phyloP scores from a whole-genome alignment of 352 stramenopile species.

The Phytophthora foliorum region DNA sequence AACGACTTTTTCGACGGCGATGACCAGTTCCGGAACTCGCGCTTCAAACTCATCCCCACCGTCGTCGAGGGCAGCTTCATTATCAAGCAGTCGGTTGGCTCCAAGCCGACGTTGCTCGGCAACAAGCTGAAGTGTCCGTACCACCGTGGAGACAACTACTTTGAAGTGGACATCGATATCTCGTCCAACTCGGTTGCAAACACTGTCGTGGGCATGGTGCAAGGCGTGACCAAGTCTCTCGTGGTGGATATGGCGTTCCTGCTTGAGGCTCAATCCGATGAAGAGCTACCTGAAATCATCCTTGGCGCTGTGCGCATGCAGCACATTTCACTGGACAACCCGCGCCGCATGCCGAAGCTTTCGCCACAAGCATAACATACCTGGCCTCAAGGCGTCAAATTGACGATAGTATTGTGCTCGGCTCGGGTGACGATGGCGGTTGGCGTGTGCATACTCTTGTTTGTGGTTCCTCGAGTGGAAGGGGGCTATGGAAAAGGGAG shows the following conservation, averaged over 20 bases:
- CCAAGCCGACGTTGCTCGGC: conserved; percentile 96
- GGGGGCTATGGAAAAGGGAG: not conserved
- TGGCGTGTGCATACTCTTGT: not conserved
- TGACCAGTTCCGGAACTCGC: conserved; percentile 96
- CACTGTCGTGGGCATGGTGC: conserved; percentile 90
- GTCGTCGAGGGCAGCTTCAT: conserved; percentile 98
- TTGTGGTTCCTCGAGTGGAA: conserved; percentile 22
- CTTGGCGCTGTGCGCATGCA: conserved; percentile 85
- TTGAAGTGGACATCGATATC: conserved; percentile 97
- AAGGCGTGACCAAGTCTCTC: conserved; percentile 90
- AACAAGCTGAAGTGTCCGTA: conserved; percentile 97
- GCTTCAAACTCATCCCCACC: conserved; percentile 98
- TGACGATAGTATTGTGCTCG: not conserved
- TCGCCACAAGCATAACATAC: conserved; percentile 22
- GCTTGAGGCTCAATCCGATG: conserved; percentile 84
- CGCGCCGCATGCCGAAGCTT: conserved; percentile 60
- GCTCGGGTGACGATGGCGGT: not conserved
- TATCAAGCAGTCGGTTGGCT: conserved; percentile 95
- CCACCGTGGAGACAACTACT: conserved; percentile 92
- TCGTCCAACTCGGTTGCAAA: conserved; percentile 93
- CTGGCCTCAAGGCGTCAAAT: conserved; percentile 7
- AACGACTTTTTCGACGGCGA: conserved; percentile 95
- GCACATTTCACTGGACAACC: conserved; percentile 86
- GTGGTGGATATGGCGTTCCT: conserved; percentile 93
- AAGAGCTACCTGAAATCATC: conserved; percentile 89